Conservation (phyloP, 257 asterid species). For the Solanum phureja region DNA sequence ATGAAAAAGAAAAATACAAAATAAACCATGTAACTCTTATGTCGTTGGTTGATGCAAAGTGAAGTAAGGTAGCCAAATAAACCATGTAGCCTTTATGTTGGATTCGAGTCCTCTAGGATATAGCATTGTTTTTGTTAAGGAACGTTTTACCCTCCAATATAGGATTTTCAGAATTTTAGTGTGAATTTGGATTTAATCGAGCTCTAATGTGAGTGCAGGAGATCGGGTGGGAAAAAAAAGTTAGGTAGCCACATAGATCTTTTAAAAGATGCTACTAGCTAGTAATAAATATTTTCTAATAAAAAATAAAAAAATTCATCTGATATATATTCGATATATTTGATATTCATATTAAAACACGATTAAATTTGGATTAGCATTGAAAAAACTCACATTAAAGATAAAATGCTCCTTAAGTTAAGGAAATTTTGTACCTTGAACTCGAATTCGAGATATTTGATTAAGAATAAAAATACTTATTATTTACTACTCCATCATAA, state of each 20-base stretch:
- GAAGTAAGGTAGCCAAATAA: neutral
- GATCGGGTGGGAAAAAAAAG: accelerated
- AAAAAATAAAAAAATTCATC: too few relatives aligned
- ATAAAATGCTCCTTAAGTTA: neutral
- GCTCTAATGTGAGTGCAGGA: too few relatives aligned
- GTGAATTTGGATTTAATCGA: too few relatives aligned
- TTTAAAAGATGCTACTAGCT: neutral
- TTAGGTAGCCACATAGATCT: neutral
- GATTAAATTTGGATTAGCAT: neutral
- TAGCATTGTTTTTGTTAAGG: too few relatives aligned
- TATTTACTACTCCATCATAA: neutral
- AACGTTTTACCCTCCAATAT: accelerated
- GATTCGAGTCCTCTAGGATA: neutral
- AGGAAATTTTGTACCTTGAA: neutral
- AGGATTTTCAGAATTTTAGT: too few relatives aligned
- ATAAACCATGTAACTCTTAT: neutral
- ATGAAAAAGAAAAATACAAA: neutral
- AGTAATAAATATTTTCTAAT: neutral
- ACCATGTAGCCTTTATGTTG: neutral
- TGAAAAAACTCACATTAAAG: neutral
- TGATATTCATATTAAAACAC: neutral
- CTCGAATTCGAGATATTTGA: neutral
- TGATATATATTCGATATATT: too few relatives aligned
- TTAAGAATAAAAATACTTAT: neutral
- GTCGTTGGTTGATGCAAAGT: neutral